Percentiles rank a stretch among this genome's conserved stretches.
phyloP scores from a whole-genome alignment of 1,284 basidiomycete genomes.

The Rhodotorula sp. region DNA sequence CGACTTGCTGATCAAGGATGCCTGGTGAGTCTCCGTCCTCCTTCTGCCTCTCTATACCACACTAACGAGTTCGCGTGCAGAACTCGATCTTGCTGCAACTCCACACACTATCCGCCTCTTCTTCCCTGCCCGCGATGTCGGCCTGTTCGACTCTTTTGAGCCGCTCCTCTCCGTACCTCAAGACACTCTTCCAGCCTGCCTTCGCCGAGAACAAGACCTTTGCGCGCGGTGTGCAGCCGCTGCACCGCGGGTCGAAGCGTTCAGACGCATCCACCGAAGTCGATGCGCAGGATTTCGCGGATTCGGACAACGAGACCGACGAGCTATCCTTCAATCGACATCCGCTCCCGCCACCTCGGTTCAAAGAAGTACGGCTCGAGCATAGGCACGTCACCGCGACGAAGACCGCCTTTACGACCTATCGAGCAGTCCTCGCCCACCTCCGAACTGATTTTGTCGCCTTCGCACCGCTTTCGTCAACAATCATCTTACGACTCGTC shows the following conservation, averaged over 20 bases:
- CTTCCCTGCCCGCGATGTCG: background rate
- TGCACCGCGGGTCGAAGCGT: background rate
- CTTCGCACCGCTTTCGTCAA: constrained; percentile 8
- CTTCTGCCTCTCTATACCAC: no score
- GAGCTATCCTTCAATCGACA: background rate
- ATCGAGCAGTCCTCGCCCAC: constrained; percentile 11
- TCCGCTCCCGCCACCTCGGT: no score
- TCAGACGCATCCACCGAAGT: background rate
- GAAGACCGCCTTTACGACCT: constrained; percentile 1
- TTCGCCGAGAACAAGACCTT: background rate
- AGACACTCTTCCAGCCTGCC: background rate
- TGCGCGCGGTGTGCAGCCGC: background rate
- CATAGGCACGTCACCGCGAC: background rate
- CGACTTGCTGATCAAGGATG: no score
- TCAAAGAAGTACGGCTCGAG: no score
- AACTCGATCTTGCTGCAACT: background rate
- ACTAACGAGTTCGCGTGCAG: background rate
- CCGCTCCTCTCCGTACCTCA: background rate
- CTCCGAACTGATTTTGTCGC: background rate
- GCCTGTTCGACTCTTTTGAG: background rate
- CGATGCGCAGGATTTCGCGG: background rate
- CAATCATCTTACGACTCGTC: background rate
- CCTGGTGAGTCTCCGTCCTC: no score
- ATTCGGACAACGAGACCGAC: background rate
- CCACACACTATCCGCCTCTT: background rate